These are phyloP conservation scores for Acarospora socialis DNA, from an alignment of 2,329 filamentous ascomycete genomes.

Conservation along the genomic window DNA sequence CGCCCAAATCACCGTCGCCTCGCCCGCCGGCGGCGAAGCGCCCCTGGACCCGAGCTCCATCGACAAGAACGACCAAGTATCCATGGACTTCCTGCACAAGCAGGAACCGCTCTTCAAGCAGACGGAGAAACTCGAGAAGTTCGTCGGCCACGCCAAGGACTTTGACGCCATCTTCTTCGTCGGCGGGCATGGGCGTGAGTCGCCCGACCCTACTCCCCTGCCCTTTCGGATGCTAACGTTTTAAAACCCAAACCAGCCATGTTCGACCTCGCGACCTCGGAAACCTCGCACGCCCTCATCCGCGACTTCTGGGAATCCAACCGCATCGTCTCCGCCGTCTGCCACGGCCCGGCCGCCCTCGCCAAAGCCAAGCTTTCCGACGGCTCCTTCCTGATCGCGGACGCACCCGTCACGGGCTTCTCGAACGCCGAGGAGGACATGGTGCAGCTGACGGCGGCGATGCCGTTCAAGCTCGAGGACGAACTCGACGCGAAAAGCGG, in stretches of 20 bases:
- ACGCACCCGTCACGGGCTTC: conserved; percentile 32
- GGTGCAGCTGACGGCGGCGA: conserved; percentile 23
- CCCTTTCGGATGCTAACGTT: neutral
- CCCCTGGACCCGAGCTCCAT: conserved; percentile 48
- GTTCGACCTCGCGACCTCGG: conserved; percentile 34
- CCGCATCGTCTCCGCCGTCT: conserved; percentile 37
- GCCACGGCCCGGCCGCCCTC: conserved; percentile 33
- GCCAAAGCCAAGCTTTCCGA: conserved; percentile 30
- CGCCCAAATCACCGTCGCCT: conserved; percentile 43
- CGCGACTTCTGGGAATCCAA: conserved; percentile 32
- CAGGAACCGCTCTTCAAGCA: conserved; percentile 48
- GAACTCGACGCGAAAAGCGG: conserved; percentile 27
- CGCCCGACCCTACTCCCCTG: neutral
- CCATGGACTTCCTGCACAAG: conserved; percentile 40
- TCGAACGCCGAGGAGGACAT: conserved; percentile 34
- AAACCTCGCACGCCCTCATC: conserved; percentile 30
- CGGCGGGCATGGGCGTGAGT: conserved; percentile 43
- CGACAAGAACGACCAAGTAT: conserved; percentile 38
- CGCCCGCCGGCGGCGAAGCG: conserved; percentile 46
- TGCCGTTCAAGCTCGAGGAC: conserved; percentile 35
- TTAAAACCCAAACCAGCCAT: conserved; percentile 22
- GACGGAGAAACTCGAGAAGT: conserved; percentile 43
- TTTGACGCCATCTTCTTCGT: conserved; percentile 52
- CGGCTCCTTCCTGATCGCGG: conserved; percentile 28
- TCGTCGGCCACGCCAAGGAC: conserved; percentile 42